A percentile compares a stretch with the other conserved stretches of the same genome.
phyloP scores from a whole-genome alignment of 2,329 filamentous ascomycete species.

The Diaporthe amygdali region DNA sequence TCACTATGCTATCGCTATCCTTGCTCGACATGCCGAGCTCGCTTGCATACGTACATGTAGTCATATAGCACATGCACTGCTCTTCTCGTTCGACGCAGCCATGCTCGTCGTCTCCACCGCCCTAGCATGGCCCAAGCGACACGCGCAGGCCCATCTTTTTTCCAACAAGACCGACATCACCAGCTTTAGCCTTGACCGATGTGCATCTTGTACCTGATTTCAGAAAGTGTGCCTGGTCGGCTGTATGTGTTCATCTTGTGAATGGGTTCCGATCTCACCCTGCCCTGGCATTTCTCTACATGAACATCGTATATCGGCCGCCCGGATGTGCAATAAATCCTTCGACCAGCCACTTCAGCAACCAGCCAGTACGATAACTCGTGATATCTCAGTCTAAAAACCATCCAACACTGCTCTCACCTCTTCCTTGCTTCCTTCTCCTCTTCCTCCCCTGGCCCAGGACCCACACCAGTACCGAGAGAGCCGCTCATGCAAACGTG shows the following conservation, averaged over 20 bases:
- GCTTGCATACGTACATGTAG: background rate
- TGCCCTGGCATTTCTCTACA: background rate
- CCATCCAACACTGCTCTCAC: background rate
- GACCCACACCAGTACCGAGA: slow-evolving; percentile 5
- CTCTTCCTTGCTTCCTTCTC: background rate
- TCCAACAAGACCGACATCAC: background rate
- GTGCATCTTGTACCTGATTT: background rate
- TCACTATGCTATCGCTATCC: background rate
- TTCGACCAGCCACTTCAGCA: background rate
- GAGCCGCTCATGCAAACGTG: background rate
- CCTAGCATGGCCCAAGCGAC: background rate
- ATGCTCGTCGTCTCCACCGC: background rate
- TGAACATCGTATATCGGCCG: background rate
- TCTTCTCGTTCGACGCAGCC: background rate
- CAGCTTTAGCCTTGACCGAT: too few relatives aligned
- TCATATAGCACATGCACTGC: background rate
- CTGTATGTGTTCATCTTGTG: too few relatives aligned
- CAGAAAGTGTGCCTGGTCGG: background rate
- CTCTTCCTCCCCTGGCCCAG: background rate
- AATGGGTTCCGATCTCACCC: too few relatives aligned
- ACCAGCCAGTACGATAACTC: background rate
- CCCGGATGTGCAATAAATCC: background rate
- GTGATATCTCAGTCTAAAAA: background rate
- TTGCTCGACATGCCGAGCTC: background rate
- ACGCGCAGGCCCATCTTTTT: slow-evolving; percentile 8